Conservation (phyloP, 768 basidiomycete genomes). For the Lactarius psammicola region DNA sequence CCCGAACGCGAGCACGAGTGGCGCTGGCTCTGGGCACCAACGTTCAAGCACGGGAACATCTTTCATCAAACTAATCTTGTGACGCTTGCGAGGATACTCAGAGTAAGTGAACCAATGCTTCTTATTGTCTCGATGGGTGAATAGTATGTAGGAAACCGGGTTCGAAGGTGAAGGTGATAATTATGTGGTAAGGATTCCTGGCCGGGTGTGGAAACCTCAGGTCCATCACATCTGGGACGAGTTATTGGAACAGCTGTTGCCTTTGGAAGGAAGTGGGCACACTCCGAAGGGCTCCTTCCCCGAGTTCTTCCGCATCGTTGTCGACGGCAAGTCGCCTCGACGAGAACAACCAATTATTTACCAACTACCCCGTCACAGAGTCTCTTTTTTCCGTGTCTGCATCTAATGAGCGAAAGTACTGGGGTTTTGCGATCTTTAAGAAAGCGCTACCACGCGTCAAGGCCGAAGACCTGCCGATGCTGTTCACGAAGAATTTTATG, state of each 20-base stretch:
- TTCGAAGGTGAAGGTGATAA: slow-evolving; percentile 61
- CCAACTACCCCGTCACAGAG: slow-evolving; percentile 47
- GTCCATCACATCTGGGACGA: slow-evolving; percentile 90
- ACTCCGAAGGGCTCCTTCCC: slow-evolving; percentile 63
- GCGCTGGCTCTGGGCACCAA: slow-evolving; percentile 60
- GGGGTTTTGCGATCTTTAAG: slow-evolving; percentile 93
- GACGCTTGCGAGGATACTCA: slow-evolving; percentile 71
- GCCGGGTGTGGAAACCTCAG: slow-evolving; percentile 80
- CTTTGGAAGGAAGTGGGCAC: slow-evolving; percentile 40
- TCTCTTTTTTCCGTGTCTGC: slow-evolving; percentile 82
- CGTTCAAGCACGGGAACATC: slow-evolving; percentile 73
- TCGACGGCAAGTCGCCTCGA: slow-evolving; percentile 66
- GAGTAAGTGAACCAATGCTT: slow-evolving; percentile 47
- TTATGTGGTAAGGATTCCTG: slow-evolving; percentile 47
- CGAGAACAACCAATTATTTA: neutral
- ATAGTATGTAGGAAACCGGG: slow-evolving; percentile 28
- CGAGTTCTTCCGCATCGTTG: slow-evolving; percentile 88
- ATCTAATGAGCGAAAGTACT: slow-evolving; percentile 86
- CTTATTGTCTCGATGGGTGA: neutral
- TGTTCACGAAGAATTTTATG: slow-evolving; percentile 96
- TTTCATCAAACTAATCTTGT: slow-evolving; percentile 71
- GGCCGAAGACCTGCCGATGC: slow-evolving; percentile 68
- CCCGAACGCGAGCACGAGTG: slow-evolving; percentile 60
- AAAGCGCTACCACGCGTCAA: slow-evolving; percentile 69
- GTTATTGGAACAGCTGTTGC: slow-evolving; percentile 73